These are phyloP conservation scores for Vaccinium vitisidaea DNA, from an alignment of 148 eudicot genomes.

Conservation along the genomic window DNA sequence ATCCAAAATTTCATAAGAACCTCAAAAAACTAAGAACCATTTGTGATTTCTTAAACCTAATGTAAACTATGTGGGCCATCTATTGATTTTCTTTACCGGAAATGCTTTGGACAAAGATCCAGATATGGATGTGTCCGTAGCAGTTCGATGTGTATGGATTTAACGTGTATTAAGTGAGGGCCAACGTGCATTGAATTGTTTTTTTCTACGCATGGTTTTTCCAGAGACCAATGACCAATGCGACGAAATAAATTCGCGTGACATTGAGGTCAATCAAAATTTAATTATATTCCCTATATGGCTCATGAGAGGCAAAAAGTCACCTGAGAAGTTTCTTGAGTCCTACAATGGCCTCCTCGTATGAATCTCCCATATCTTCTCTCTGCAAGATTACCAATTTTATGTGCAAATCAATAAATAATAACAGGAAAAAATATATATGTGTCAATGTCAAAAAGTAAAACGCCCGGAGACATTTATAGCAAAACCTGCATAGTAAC, in stretches of 20 bases:
- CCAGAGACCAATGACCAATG: too few species aligned
- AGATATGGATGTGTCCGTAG: background rate
- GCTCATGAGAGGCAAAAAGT: background rate
- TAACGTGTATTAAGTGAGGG: background rate
- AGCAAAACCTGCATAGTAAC: background rate
- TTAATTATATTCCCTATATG: background rate
- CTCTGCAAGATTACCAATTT: slow-evolving; percentile 42
- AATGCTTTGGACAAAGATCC: background rate
- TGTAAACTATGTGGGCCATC: background rate
- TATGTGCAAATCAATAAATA: background rate
- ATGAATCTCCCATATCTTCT: slow-evolving; percentile 66
- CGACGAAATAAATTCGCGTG: background rate
- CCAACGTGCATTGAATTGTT: too few species aligned
- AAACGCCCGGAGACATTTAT: background rate
- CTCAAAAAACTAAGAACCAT: background rate
- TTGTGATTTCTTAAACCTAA: background rate
- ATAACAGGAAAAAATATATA: background rate
- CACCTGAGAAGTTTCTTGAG: slow-evolving; percentile 82
- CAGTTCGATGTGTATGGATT: too few species aligned
- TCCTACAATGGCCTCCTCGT: slow-evolving; percentile 82
- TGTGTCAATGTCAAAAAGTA: background rate
- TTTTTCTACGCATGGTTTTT: too few species aligned
- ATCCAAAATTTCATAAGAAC: background rate
- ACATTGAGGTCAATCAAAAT: background rate
- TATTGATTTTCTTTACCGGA: background rate